These are phyloP conservation scores for Selaginella moellendorffii DNA, from an alignment of 75 land plant genomes.

Conservation along the genomic window DNA sequence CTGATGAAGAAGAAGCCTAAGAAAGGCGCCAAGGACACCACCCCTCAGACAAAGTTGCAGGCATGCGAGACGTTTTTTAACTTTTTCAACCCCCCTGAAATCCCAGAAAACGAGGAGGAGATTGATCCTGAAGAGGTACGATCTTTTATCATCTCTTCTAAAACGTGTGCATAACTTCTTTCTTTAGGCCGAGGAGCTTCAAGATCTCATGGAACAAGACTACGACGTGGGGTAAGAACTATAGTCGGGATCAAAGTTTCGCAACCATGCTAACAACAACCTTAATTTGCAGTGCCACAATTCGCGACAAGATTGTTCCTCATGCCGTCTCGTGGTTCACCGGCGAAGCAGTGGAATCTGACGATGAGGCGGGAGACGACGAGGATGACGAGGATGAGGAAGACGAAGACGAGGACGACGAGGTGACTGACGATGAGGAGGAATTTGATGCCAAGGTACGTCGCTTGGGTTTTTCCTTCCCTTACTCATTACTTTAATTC, in stretches of 20 bases:
- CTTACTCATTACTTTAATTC: too few relatives aligned
- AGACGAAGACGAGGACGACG: not conserved
- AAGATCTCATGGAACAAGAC: conserved; percentile 7
- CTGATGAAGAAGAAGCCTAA: conserved; percentile 9
- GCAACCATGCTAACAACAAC: not conserved
- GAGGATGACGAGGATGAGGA: not conserved
- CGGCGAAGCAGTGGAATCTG: not conserved
- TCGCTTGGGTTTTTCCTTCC: too few relatives aligned
- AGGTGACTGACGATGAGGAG: too few relatives aligned
- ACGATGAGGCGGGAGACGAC: not conserved
- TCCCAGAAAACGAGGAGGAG: conserved; percentile 10
- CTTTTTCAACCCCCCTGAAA: conserved; percentile 10
- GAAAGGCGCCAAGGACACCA: not conserved
- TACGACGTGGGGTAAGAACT: conserved; percentile 8
- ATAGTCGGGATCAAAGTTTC: not conserved
- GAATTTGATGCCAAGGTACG: too few relatives aligned
- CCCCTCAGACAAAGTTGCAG: not conserved
- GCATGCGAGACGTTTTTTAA: conserved; percentile 3
- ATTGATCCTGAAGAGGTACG: not conserved
- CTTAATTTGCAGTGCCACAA: not conserved
- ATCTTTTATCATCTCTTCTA: too few relatives aligned
- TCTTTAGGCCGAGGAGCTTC: conserved; percentile 3
- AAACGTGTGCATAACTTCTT: too few relatives aligned
- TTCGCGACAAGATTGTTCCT: not conserved
- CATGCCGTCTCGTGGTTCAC: not conserved